phyloP scores from a whole-genome alignment of 2,329 filamentous ascomycete genomes.

The Exophiala calicioides region DNA sequence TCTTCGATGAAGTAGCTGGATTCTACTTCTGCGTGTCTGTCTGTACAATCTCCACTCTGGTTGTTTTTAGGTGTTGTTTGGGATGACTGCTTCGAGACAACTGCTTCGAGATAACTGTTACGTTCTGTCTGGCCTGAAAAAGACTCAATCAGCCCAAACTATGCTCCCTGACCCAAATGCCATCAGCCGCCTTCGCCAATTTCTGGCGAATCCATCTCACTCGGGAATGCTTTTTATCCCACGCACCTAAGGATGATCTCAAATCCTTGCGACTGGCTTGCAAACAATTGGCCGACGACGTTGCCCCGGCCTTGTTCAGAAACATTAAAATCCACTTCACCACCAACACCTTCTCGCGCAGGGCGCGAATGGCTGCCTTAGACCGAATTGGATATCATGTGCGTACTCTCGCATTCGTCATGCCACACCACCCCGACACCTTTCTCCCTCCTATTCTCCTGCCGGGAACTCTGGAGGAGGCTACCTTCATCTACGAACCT shows the following conservation, averaged over 20 bases:
- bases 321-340: conserved; percentile 49
- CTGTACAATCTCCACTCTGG: conserved; percentile 28
- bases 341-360: conserved; percentile 72
- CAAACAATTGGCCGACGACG: conserved; percentile 37
- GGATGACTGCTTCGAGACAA: too few relatives aligned
- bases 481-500: conserved; percentile 78
- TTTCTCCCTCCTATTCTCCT: conserved; percentile 84
- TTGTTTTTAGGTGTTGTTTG: conserved; percentile 10
- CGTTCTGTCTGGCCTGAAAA: too few relatives aligned
- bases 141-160: conserved; percentile 9
- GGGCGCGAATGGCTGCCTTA: conserved; percentile 71
- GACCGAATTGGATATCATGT: conserved; percentile 76
- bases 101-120: too few relatives aligned
- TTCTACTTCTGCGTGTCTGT: conserved; percentile 7
- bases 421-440: conserved; percentile 74
- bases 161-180: conserved; percentile 22
- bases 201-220: conserved; percentile 41
- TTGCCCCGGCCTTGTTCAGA: conserved; percentile 44
- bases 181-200: conserved; percentile 34
- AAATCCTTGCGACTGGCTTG: conserved; percentile 39
- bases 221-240: conserved; percentile 37
- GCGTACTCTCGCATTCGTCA: conserved; percentile 73
- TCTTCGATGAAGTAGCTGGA: conserved; percentile 15
- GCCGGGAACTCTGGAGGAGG: conserved; percentile 72
- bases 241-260: conserved; percentile 38